phyloP scores from a whole-genome alignment of 192 early-diverging fungal genomes.

The Coemansia sp. region DNA sequence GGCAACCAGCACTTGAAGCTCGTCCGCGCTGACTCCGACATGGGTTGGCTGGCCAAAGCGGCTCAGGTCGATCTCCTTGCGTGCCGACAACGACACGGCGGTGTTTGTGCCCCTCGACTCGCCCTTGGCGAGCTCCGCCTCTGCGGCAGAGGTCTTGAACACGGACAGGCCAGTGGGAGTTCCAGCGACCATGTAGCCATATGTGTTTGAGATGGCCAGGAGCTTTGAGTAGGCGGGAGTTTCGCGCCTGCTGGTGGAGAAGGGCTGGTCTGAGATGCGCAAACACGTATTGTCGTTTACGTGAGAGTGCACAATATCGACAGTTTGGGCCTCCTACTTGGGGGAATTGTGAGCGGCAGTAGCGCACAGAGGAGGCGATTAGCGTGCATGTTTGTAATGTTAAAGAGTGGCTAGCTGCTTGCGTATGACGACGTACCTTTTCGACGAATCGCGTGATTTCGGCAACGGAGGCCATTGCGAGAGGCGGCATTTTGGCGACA shows the following conservation, averaged over 20 bases:
- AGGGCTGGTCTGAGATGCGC: conserved; percentile 36
- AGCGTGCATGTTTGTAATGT: not conserved
- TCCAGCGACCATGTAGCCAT: conserved; percentile 72
- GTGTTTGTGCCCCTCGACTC: conserved; percentile 41
- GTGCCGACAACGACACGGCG: conserved; percentile 21
- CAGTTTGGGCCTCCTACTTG: conserved; percentile 39
- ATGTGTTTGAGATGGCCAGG: conserved; percentile 65
- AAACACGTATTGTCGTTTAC: conserved; percentile 46
- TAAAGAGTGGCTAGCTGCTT: too few relatives aligned
- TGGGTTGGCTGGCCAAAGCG: conserved; percentile 47
- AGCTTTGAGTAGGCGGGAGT: conserved; percentile 58
- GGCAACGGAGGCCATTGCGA: conserved; percentile 4
- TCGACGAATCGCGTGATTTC: conserved; percentile 37
- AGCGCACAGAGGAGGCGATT: not conserved
- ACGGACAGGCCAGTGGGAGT: conserved; percentile 47
- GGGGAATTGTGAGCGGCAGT: not conserved
- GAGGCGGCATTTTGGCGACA: not conserved
- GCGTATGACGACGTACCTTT: conserved; percentile 17
- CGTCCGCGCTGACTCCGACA: conserved; percentile 27
- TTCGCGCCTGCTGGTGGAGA: conserved; percentile 31
- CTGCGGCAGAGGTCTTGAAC: conserved; percentile 41
- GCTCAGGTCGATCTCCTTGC: conserved; percentile 36
- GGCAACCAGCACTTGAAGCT: conserved; percentile 31
- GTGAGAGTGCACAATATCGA: conserved; percentile 45
- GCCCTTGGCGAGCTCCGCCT: conserved; percentile 31